These are phyloP conservation scores for Schizosaccharomyces lindneri DNA, from an alignment of 805 yeast species.

Conservation along the genomic window DNA sequence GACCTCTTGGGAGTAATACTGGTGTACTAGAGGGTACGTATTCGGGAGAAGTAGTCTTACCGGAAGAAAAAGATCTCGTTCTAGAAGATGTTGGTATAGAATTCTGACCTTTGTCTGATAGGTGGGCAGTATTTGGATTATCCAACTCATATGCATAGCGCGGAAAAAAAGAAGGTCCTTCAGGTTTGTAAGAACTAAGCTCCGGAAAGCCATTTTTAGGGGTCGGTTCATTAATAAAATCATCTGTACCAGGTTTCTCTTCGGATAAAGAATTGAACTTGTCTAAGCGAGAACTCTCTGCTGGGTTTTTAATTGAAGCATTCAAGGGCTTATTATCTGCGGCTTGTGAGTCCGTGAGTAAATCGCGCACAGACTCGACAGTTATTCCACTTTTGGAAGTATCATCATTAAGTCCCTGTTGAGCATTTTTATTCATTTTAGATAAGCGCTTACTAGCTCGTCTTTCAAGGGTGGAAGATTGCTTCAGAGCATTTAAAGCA, in stretches of 20 bases:
- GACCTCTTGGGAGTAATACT: neutral
- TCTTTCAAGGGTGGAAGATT: constrained; percentile 61
- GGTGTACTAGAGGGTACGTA: neutral
- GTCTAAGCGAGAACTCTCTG: neutral
- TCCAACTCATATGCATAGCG: too few relatives aligned
- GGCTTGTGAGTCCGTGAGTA: neutral
- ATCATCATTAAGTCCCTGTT: too few relatives aligned
- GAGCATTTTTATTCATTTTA: constrained; percentile 18
- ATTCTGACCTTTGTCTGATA: too few relatives aligned
- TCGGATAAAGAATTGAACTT: neutral
- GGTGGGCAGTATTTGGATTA: too few relatives aligned
- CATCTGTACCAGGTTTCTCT: too few relatives aligned
- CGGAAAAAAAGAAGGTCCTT: too few relatives aligned
- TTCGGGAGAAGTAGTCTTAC: neutral
- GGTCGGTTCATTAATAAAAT: too few relatives aligned
- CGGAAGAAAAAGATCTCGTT: neutral
- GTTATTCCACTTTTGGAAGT: neutral
- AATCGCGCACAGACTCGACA: neutral
- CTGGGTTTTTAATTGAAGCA: too few relatives aligned
- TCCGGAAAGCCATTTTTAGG: too few relatives aligned
- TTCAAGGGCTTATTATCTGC: neutral
- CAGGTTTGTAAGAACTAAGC: too few relatives aligned
- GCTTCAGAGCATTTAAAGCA: constrained; percentile 31
- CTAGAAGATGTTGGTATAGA: neutral
- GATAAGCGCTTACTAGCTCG: constrained; percentile 85